Percentiles rank a stretch among this genome's conserved stretches.
Evolutionary conservation across 139 green algal species (phyloP).

Genomic region (Tetraselmis chui): DNA sequence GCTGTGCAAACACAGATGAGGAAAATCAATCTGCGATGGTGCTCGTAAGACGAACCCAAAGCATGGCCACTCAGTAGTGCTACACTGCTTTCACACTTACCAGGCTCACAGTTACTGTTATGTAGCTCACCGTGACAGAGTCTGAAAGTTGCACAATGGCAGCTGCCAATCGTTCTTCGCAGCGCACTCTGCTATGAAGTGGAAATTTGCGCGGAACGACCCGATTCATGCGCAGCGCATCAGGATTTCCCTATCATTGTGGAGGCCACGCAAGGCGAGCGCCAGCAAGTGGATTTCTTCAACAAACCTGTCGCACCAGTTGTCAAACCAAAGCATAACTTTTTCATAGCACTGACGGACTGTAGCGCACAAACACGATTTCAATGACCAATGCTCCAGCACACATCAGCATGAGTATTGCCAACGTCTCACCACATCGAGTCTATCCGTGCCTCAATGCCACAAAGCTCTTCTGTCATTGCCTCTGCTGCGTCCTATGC

Average conservation of each 20-base stretch:
- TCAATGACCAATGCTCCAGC: neutral
- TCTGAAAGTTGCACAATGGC: too few relatives aligned
- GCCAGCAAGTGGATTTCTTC: conserved; percentile 66
- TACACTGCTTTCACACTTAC: too few relatives aligned
- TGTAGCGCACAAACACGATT: neutral
- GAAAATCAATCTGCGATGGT: too few relatives aligned
- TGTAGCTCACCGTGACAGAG: too few relatives aligned
- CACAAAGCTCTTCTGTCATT: conserved; percentile 40
- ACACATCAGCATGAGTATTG: neutral
- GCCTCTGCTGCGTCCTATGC: conserved; percentile 26
- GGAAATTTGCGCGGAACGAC: too few relatives aligned
- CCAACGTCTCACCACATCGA: conserved; percentile 18
- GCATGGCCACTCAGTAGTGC: too few relatives aligned
- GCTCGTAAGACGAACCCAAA: too few relatives aligned
- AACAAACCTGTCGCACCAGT: conserved; percentile 66
- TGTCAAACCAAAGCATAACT: neutral
- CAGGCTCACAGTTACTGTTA: too few relatives aligned
- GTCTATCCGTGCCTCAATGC: conserved; percentile 24
- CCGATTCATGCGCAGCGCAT: too few relatives aligned
- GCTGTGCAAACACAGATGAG: too few relatives aligned
- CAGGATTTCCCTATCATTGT: conserved; percentile 23
- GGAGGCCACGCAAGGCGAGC: conserved; percentile 45
- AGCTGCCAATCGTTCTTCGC: too few relatives aligned
- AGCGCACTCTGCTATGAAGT: too few relatives aligned
- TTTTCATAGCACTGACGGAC: neutral